Evolutionary conservation across 768 basidiomycete genomes (phyloP), one percentile per base, ranked within the genome.

Genomic region (Trametes maxima): DNA sequence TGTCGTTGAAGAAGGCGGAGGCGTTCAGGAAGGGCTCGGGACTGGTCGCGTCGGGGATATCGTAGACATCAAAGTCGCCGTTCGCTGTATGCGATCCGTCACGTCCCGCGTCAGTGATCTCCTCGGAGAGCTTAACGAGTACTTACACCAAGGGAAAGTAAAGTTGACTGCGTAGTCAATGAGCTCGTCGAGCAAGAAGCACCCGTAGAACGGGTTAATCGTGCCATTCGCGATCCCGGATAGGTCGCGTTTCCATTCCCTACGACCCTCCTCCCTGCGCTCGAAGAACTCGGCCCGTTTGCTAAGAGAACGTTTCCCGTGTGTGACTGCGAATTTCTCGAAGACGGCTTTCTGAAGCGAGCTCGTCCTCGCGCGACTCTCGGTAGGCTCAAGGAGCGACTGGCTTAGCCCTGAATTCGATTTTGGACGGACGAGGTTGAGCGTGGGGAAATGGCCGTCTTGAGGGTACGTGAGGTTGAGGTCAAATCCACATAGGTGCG

Each of bases 121-220:
- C 0, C n/a, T 21, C 3, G 0, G 12, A 17, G 13, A 10, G 7
- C 19, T 3, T 5, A 11, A 6, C 28, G 8, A 8, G 28, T 33
- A 57, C 64, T 59, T 35, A 69, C 69, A 70, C 82, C 80, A 82
- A 2, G 89, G 89, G 69, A 80, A 85, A 0, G 88, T 87, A 65
- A 79, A 89, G 67, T 90, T 90, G 56, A 84, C 60, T 13, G 88
- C 86, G 65, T 90, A 90, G 72, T 90, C 88, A 33, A 86, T 68
- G 69, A 86, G 80, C 74, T 87, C 82, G 60, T 85, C 82, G 39
- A 83, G 78, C 21, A 90, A 70, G 58, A 84, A 77, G 71, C 89
- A 90, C 1, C 67, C 66, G 48, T 74, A 74, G 47, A 61, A 69
- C 22, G 74, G 68, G 49, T 75, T 73, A 42, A 74, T 78, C 1